phyloP scores from a whole-genome alignment of 2,329 filamentous ascomycete species.

The Cladophialophora immunda region DNA sequence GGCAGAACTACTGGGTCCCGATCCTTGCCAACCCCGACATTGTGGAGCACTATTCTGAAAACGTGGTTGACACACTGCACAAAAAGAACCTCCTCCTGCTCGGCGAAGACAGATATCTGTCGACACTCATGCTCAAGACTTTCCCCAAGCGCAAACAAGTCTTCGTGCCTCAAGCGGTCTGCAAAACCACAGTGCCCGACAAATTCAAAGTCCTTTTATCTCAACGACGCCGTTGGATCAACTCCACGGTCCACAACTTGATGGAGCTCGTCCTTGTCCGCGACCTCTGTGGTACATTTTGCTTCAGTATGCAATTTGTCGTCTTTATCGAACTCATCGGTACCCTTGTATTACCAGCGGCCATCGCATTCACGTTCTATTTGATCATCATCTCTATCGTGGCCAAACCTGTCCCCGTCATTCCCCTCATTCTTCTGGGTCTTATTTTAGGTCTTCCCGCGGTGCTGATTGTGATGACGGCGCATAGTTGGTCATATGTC shows the following conservation, averaged over 20 bases:
- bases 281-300: conserved; percentile 97
- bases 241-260: conserved; percentile 97
- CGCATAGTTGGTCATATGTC: conserved; percentile 90
- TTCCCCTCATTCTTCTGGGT: conserved; percentile 86
- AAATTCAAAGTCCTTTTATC: conserved; percentile 91
- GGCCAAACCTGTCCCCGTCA: conserved; percentile 77
- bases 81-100: conserved; percentile 94
- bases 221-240: conserved; percentile 97
- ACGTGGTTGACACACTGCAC: conserved; percentile 97
- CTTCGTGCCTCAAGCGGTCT: conserved; percentile 97
- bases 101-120: conserved; percentile 93
- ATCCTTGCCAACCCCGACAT: conserved; percentile 98
- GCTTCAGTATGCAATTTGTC: conserved; percentile 99
- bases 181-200: conserved; percentile 97
- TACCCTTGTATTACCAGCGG: conserved; percentile 92
- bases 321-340: conserved; percentile 95
- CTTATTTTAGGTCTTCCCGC: conserved; percentile 94
- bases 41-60: conserved; percentile 99
- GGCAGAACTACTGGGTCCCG: conserved; percentile 99
- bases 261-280: conserved; percentile 97
- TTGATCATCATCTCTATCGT: conserved; percentile 90
- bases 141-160: conserved; percentile 99
- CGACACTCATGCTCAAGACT: conserved; percentile 96
- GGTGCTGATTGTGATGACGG: conserved; percentile 89
- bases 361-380: conserved; percentile 97